These are phyloP conservation scores for Asterophora lycoperdoides DNA, from an alignment of 768 basidiomycete species.

Conservation along the genomic window DNA sequence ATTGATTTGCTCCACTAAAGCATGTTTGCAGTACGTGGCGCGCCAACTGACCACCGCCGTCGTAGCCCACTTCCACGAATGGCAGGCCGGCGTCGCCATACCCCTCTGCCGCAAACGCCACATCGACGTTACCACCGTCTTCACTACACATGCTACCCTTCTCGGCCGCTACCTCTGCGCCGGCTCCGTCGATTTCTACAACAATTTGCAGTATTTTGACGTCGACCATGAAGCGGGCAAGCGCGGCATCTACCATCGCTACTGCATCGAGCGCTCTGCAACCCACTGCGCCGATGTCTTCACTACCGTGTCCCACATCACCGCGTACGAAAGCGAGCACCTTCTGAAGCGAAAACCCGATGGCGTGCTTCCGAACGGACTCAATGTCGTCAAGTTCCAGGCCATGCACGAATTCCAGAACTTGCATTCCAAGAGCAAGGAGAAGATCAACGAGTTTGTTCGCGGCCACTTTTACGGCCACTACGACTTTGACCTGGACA, in stretches of 20 bases:
- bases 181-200: slow-evolving; percentile 98
- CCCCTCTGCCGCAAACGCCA: slow-evolving; percentile 93
- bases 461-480: slow-evolving; percentile 98
- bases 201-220: slow-evolving; percentile 98
- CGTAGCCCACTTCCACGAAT: slow-evolving; percentile 98
- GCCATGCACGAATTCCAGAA: slow-evolving; percentile 99
- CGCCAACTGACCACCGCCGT: slow-evolving; percentile 82
- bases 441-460: slow-evolving; percentile 98
- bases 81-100: slow-evolving; percentile 97
- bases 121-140: slow-evolving; percentile 97
- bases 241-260: slow-evolving; percentile 95
- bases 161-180: slow-evolving; percentile 98
- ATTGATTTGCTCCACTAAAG: slow-evolving; percentile 7
- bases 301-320: slow-evolving; percentile 97
- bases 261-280: slow-evolving; percentile 95
- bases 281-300: slow-evolving; percentile 97
- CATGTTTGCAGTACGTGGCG: slow-evolving; percentile 60
- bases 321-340: slow-evolving; percentile 95
- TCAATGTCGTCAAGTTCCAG: slow-evolving; percentile 98
- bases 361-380: slow-evolving; percentile 93
- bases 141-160: slow-evolving; percentile 97
- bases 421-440: slow-evolving; percentile 85
- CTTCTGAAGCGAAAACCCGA: slow-evolving; percentile 96
- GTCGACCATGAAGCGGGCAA: slow-evolving; percentile 99
- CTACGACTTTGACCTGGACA: slow-evolving; percentile 93